A percentile compares a stretch with the other conserved stretches of the same genome.
These are phyloP conservation scores for Saturnispora saitoi DNA, from an alignment of 805 yeast genomes.

Conservation along the genomic window DNA sequence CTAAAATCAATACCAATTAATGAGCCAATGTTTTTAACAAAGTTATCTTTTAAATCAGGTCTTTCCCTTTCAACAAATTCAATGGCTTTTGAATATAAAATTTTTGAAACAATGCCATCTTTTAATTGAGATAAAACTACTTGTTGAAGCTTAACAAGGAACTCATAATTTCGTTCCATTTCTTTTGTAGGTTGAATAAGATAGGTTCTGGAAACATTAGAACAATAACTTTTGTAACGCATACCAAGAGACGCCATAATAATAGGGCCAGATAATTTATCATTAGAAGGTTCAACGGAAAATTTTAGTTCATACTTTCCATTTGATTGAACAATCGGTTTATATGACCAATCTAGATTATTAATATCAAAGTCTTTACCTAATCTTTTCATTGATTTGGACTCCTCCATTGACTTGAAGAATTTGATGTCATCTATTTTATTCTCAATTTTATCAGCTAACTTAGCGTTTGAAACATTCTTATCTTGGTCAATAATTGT, in stretches of 20 bases:
- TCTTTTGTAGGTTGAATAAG: conserved; percentile 80
- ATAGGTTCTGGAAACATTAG: conserved; percentile 80
- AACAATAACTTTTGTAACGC: conserved; percentile 81
- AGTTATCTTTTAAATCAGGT: conserved; percentile 55
- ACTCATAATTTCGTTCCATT: conserved; percentile 72
- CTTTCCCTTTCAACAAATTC: conserved; percentile 50
- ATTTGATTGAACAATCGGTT: conserved; percentile 86
- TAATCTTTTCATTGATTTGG: conserved; percentile 42
- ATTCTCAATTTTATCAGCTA: conserved; percentile 70
- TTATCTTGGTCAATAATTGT: conserved; percentile 79
- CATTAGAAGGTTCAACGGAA: conserved; percentile 66
- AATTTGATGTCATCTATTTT: conserved; percentile 75
- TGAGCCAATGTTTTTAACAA: conserved; percentile 80
- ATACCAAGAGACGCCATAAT: conserved; percentile 79
- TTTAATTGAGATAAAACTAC: conserved; percentile 52
- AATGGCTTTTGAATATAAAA: conserved; percentile 57
- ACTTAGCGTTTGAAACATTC: conserved; percentile 59
- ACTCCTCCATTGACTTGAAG: conserved; percentile 40
- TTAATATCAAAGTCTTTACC: conserved; percentile 68
- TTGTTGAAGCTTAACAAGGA: conserved; percentile 60
- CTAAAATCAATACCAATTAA: conserved; percentile 83
- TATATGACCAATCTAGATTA: conserved; percentile 85
- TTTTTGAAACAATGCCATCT: conserved; percentile 60
- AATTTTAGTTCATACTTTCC: conserved; percentile 77
- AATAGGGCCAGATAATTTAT: conserved; percentile 63